Base-by-base conservation (phyloP, 257 asterid genomes). In the Galeopsis tetrahit region DNA sequence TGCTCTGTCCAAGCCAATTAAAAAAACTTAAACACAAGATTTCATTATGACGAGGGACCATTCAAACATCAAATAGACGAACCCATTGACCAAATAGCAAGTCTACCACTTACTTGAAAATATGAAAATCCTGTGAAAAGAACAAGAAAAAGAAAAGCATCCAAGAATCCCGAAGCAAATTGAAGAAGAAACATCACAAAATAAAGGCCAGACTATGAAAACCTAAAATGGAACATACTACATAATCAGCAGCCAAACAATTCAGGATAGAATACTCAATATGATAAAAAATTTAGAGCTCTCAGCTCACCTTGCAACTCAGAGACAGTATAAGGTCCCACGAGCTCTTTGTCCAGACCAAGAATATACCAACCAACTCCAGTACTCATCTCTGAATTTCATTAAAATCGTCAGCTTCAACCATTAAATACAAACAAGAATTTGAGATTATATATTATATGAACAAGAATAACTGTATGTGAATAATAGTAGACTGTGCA, bases 301-400 rank as follows among this genome's bases (percentile, higher is more conserved):
- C n/a, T n/a, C n/a, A 44, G 76, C 89, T 80, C 65, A 93, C 97
- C 96, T 17, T 84, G 91, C 89, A 95, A 76, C 83, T 92, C 99
- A 55, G 85, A 52, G 49, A 85, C 35, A 8, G 98, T 82, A 82
- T 95, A 95, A 21, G 99, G 98, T 61, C 99, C 99, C 32, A 94
- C 51, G 2, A 69, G 85, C 72, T 88, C 89, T 67, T 90, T 92
- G 63, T 90, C 92, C 63, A 63, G 88, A 9, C 95, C 99, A 63
- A 91, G 95, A 57, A 95, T 80, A 78, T 83, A 92, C 97, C 98
- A 95, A 28, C 95, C 99, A 58, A 79, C 89, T 74, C 79, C 91
- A 79, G 75, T 60, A 55, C 70, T 78, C 78, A 62, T 74, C 60
- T 72, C 85, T 67, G 83, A 69, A 77, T 74, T 80, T 51, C 79